These are phyloP conservation scores for Bertia moriformis DNA, from an alignment of 2,329 filamentous ascomycete genomes.

Conservation along the genomic window DNA sequence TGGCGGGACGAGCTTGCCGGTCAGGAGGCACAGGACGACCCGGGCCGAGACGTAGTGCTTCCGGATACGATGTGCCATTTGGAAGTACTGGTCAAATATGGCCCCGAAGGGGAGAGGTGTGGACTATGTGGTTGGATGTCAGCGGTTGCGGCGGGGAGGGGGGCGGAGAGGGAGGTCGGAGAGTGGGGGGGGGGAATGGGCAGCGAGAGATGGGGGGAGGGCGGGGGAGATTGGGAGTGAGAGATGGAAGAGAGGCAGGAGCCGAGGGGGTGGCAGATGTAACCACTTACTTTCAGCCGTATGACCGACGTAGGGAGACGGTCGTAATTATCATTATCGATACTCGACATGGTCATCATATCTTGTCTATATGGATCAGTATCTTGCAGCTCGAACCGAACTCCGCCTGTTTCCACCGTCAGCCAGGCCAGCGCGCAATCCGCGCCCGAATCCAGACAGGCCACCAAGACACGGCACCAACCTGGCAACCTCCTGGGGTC, in stretches of 20 bases:
- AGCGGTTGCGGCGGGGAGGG: too few relatives aligned
- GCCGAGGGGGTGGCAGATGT: background rate
- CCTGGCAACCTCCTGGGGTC: conserved; percentile 80
- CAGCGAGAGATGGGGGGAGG: background rate
- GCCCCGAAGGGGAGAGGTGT: conserved; percentile 75
- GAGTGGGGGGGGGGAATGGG: too few relatives aligned
- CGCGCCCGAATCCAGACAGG: conserved; percentile 3
- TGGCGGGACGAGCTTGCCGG: conserved; percentile 83
- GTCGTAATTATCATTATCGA: conserved; percentile 22
- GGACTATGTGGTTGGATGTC: conserved; percentile 41
- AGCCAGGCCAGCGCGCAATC: conserved; percentile 6
- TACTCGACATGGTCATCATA: too few relatives aligned
- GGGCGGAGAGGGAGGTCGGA: too few relatives aligned
- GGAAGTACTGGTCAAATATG: conserved; percentile 96
- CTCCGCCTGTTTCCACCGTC: conserved; percentile 57
- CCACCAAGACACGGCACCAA: conserved; percentile 25
- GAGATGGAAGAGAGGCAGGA: background rate
- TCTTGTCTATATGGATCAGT: conserved; percentile 35
- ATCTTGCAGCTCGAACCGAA: conserved; percentile 79
- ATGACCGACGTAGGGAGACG: conserved; percentile 71
- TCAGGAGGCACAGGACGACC: conserved; percentile 76
- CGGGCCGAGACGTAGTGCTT: conserved; percentile 88
- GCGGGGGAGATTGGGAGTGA: conserved; percentile 2
- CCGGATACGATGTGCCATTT: conserved; percentile 78
- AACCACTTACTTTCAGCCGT: conserved; percentile 63